Percentiles rank a stretch among this genome's conserved stretches.
Conservation (phyloP, 2,329 filamentous ascomycete species). For the Neonectria faginata region DNA sequence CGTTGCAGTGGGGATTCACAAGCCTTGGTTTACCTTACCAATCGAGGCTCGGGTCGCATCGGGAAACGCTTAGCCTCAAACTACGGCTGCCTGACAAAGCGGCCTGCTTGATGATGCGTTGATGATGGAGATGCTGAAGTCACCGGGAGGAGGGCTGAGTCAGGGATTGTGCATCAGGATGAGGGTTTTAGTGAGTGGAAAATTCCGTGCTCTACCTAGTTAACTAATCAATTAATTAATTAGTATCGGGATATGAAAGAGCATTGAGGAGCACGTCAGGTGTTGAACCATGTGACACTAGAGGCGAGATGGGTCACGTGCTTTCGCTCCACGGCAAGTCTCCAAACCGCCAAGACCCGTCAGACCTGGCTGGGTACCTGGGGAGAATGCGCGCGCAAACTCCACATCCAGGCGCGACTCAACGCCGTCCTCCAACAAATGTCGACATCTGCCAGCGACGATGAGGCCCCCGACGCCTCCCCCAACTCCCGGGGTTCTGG, state of each 20-base stretch:
- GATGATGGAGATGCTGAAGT: slow-evolving; percentile 19
- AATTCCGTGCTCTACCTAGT: no score
- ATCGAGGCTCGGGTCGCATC: slow-evolving; percentile 21
- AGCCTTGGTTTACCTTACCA: slow-evolving; percentile 13
- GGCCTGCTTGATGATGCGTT: slow-evolving; percentile 1
- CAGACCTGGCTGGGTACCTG: slow-evolving; percentile 4
- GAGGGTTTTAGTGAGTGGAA: no score
- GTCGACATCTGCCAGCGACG: slow-evolving; percentile 10
- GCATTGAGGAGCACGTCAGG: neutral
- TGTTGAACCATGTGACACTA: slow-evolving; percentile 4
- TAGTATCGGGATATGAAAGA: no score
- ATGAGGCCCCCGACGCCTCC: slow-evolving; percentile 7
- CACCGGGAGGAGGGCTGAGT: slow-evolving; percentile 15
- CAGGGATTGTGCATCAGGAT: slow-evolving; percentile 17
- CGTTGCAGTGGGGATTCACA: slow-evolving; percentile 11
- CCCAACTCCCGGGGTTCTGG: neutral
- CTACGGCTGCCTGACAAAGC: slow-evolving; percentile 24
- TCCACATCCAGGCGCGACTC: slow-evolving; percentile 17
- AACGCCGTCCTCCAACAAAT: slow-evolving; percentile 13
- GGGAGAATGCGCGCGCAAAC: slow-evolving; percentile 6
- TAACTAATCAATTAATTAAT: no score
- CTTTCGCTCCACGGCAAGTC: slow-evolving; percentile 13
- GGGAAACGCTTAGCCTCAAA: slow-evolving; percentile 34
- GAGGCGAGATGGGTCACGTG: slow-evolving; percentile 7
- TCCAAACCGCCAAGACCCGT: neutral